phyloP scores from a whole-genome alignment of 2,329 filamentous ascomycete genomes.

The Aspergillus proliferans region DNA sequence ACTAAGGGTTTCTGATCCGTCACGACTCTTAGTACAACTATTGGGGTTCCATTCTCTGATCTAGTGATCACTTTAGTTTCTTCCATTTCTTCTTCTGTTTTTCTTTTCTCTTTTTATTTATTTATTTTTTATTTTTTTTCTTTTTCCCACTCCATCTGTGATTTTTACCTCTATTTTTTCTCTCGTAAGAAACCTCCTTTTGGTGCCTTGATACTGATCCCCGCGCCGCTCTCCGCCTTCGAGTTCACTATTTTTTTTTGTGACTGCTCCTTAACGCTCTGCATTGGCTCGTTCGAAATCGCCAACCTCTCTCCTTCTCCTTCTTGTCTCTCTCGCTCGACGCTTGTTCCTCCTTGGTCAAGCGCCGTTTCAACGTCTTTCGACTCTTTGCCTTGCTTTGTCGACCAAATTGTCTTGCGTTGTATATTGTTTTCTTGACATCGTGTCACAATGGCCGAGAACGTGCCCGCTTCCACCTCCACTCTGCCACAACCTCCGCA shows the following conservation, averaged over 20 bases:
- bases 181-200: conserved; percentile 1
- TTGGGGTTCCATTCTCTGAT: not conserved
- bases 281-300: conserved; percentile 15
- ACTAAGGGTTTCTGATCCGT: not conserved
- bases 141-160: conserved; percentile 17
- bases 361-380: conserved; percentile 10
- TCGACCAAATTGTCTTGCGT: conserved; percentile 15
- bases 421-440: conserved; percentile 11
- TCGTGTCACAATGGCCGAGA: conserved; percentile 66
- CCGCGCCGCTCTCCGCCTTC: conserved; percentile 21
- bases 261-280: conserved; percentile 20
- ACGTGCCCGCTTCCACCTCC: conserved; percentile 56
- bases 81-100: conserved; percentile 9
- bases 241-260: conserved; percentile 16
- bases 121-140: conserved; percentile 9
- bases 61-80: conserved; percentile 12
- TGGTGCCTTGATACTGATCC: conserved; percentile 15
- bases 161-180: conserved; percentile 13
- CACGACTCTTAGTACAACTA: no score
- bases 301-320: conserved; percentile 1
- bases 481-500: conserved; percentile 67
- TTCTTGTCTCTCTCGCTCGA: conserved; percentile 4
- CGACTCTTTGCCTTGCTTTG: conserved; percentile 15
- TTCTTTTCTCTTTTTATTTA: conserved; percentile 9
- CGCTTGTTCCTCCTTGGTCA: conserved; percentile 7